Evolutionary conservation across 257 asterid species (phyloP), one percentile per base, ranked within the genome.

Genomic region (Solanum microdontum): DNA sequence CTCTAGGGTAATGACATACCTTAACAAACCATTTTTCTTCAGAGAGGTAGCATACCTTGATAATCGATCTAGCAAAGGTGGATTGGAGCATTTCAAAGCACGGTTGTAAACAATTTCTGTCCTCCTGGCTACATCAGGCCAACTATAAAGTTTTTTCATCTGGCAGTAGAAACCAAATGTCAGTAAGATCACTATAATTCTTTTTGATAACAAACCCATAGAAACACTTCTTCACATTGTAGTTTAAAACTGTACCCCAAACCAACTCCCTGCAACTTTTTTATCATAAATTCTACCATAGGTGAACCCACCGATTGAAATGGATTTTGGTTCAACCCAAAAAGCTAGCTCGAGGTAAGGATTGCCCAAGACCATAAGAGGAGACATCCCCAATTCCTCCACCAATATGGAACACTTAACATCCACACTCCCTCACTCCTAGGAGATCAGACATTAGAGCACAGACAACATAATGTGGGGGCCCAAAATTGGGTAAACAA

Each of bases 101-200:
- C 95, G 95, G 85, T 92, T 93, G 43, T 97, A 97, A 60, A 97
- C 99, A 87, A 93, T 94, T 92, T 94, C 96, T 8, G 99, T 97
- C 92, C 99, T 93, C 87, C 89, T 92, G 86, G 99, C 98, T 84
- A 97, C 99, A 87, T 96, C 99, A 88, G 92, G 98, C 99, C 99
- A 97, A 86, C 99, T 97, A 88, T 96, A 96, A 51, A 97, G 96
- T 87, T 94, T 89, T 93, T 96, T 96, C 93, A 97, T 91, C 99
- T 97, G 97, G 83, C 77, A 17, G 68, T 68, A 86, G 88, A 88
- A 83, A 32, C 30, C 62, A 43, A 40, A 28, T 69, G 34, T 51
- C 60, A 72, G 88, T 45, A 33, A 40, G 32, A 36, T 30, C 28
- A 0, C 69, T 7, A 9, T 30, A 80, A 36, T 11, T 9, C 62